Percentiles rank a stretch among this genome's conserved stretches.
phyloP scores from a whole-genome alignment of 2,329 filamentous ascomycete genomes.

The Fulvia fulva region DNA sequence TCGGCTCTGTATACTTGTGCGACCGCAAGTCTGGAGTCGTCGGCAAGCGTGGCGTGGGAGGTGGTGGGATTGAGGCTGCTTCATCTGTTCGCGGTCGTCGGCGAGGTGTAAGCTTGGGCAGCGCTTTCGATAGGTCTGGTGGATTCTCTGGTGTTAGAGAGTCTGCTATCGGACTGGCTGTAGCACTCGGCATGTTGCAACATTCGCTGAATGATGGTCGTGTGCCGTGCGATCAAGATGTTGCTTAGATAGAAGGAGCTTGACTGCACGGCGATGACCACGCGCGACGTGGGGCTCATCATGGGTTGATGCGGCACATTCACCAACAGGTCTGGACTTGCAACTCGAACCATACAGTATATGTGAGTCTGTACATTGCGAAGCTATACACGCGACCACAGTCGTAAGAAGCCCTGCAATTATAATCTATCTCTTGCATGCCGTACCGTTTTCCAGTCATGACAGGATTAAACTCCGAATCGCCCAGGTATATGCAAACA shows the following conservation, averaged over 20 bases:
- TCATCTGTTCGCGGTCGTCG: constrained; percentile 48
- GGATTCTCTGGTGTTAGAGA: constrained; percentile 17
- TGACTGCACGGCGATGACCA: not conserved
- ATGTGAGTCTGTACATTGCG: not conserved
- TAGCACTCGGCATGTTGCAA: constrained; percentile 10
- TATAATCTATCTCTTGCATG: not conserved
- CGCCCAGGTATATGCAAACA: not conserved
- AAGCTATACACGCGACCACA: not conserved
- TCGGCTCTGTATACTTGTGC: constrained; percentile 60
- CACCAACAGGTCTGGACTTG: too few relatives aligned
- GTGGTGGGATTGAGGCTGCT: constrained; percentile 52
- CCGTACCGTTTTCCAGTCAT: not conserved
- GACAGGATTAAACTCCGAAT: not conserved
- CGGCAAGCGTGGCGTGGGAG: constrained; percentile 70
- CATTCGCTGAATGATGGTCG: not conserved
- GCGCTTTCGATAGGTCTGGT: constrained; percentile 53
- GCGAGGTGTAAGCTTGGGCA: constrained; percentile 66
- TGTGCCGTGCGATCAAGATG: not conserved
- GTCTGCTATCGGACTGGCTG: constrained; percentile 9
- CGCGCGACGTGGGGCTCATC: not conserved
- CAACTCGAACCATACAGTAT: too few relatives aligned
- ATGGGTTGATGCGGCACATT: too few relatives aligned
- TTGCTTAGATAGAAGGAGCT: not conserved
- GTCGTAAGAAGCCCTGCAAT: not conserved
- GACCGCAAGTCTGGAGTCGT: constrained; percentile 56